Evolutionary conservation across 768 basidiomycete species (phyloP).

Genomic region (Daedalea quercina): DNA sequence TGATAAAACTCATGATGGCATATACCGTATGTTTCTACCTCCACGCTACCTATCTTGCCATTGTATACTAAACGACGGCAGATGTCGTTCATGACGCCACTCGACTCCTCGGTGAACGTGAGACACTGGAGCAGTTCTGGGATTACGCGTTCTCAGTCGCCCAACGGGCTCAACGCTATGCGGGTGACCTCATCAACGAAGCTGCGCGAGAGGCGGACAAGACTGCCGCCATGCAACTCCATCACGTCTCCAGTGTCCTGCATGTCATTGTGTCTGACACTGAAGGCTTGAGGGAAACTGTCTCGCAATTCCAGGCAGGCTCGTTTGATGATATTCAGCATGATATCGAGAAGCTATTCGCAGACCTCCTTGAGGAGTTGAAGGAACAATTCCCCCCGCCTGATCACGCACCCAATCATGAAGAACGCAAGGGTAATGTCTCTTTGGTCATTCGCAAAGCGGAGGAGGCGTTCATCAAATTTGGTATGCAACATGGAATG

Average conservation of each 20-base stretch:
- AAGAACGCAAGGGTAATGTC: constrained; percentile 18
- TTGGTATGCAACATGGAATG: constrained; percentile 18
- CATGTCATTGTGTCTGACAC: neutral
- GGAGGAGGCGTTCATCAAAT: constrained; percentile 20
- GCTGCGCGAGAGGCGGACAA: neutral
- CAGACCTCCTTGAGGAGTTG: constrained; percentile 20
- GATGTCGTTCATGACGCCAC: too few relatives aligned
- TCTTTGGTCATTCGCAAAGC: constrained; percentile 17
- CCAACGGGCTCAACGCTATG: neutral
- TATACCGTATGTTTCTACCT: too few relatives aligned
- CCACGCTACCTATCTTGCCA: too few relatives aligned
- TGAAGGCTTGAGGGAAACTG: neutral
- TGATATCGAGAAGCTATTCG: neutral
- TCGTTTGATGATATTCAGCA: neutral
- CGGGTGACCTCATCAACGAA: neutral
- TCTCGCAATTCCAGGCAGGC: neutral
- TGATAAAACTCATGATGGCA: too few relatives aligned
- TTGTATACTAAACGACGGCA: too few relatives aligned
- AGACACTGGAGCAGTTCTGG: neutral
- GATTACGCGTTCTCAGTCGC: neutral
- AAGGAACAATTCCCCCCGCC: constrained; percentile 23
- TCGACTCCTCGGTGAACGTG: too few relatives aligned
- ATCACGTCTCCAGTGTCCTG: neutral
- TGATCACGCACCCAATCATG: constrained; percentile 24
- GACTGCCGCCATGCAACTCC: neutral